Evolutionary conservation across 768 basidiomycete species (phyloP), one percentile per base, ranked within the genome.

Genomic region (Mycena amicta): DNA sequence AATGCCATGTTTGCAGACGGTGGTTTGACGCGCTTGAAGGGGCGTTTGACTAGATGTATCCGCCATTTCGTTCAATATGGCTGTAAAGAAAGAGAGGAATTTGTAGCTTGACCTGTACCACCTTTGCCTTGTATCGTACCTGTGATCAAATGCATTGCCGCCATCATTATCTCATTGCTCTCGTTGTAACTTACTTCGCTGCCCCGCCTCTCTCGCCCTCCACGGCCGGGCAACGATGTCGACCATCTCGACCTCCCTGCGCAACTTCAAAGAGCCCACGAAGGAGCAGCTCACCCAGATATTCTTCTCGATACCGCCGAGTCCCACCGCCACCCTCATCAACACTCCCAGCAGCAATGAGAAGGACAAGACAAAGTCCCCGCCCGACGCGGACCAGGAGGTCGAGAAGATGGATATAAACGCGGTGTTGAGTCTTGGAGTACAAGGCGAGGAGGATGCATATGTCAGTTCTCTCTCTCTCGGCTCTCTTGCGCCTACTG

Each of bases 201-300:
- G n/a, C n/a, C n/a, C n/a, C n/a, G n/a, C n/a, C n/a, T n/a, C n/a
- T n/a, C n/a, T n/a, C n/a, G n/a, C n/a, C n/a, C n/a, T n/a, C n/a
- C n/a, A n/a, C n/a, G n/a, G n/a, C n/a, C 22, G 43, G 20, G 3
- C 54, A 23, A 53, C 30, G 37, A 93, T 92, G 92, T 79, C 90
- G 37, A 89, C 86, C 52, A 93, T 93, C 69, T 91, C 89, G 49
- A 90, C 91, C 23, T 91, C 94, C 62, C 84, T 97, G 45, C 86
- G 94, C 55, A 84, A 91, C 69, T 94, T 95, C 82, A 92, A 91
- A 78, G 94, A 96, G 74, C 93, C 93, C 46, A 88, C 90, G 5
- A 93, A 87, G 74, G 94, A 96, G 55, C 88, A 96, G 72, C 75
- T 88, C 50, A 87, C 88, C 8, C 79, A 93, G 57, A 83, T 90